phyloP scores from a whole-genome alignment of 2,329 filamentous ascomycete species.

The Mollisiaceae sp. region DNA sequence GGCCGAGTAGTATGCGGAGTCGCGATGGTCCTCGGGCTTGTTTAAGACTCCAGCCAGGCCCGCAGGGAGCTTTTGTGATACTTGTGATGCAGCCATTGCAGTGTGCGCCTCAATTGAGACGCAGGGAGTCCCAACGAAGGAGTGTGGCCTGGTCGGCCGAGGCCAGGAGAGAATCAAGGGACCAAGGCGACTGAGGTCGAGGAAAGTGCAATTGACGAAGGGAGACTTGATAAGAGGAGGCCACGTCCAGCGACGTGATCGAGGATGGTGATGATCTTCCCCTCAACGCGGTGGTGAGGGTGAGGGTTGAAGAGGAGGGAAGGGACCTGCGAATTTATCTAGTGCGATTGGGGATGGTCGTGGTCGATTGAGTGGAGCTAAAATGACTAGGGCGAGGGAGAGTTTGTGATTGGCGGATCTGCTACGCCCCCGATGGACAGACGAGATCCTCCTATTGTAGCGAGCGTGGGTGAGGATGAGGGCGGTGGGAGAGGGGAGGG shows the following conservation, averaged over 20 bases:
- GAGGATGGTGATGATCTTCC: conserved; percentile 2
- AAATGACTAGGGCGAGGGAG: conserved; percentile 11
- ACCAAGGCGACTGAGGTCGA: background rate
- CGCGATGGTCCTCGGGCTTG: conserved; percentile 54
- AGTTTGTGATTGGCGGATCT: conserved; percentile 14
- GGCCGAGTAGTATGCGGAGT: conserved; percentile 57
- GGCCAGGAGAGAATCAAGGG: background rate
- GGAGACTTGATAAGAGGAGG: background rate
- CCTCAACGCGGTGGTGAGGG: background rate
- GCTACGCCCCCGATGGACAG: background rate
- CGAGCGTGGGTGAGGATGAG: background rate
- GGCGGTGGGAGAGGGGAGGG: background rate
- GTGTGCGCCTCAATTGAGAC: conserved; percentile 10
- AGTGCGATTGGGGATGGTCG: conserved; percentile 14
- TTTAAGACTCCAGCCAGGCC: conserved; percentile 59
- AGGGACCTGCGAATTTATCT: conserved; percentile 8
- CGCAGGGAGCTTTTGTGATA: conserved; percentile 43
- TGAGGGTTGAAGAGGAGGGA: conserved; percentile 12
- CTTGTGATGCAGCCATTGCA: conserved; percentile 18
- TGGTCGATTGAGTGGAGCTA: conserved; percentile 4
- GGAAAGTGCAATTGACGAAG: conserved; percentile 3
- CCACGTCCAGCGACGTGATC: conserved; percentile 8
- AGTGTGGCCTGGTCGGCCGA: background rate
- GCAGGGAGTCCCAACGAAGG: background rate
- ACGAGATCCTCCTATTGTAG: background rate